A percentile compares a stretch with the other conserved stretches of the same genome.
These are phyloP conservation scores for Calocybe gangraenosa DNA, from an alignment of 768 basidiomycete species.

Conservation along the genomic window DNA sequence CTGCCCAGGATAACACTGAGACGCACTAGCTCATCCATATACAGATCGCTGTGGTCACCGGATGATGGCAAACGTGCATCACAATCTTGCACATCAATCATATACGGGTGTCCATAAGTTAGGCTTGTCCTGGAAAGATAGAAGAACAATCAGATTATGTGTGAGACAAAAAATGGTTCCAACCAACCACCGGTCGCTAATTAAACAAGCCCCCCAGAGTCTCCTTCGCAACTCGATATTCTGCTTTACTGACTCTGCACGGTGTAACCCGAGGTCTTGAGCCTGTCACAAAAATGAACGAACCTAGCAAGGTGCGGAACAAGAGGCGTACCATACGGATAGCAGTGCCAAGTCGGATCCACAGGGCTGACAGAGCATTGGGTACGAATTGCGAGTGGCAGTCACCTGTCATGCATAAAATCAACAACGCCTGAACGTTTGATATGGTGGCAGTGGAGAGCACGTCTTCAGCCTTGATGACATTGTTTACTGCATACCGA, in stretches of 20 bases:
- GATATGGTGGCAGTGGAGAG: constrained; percentile 80
- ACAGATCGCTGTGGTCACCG: constrained; percentile 72
- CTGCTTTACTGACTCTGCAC: constrained; percentile 83
- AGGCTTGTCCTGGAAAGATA: constrained; percentile 63
- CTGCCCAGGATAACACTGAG: constrained; percentile 89
- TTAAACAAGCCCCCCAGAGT: constrained; percentile 92
- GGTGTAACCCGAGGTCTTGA: constrained; percentile 93
- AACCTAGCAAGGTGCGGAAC: background rate
- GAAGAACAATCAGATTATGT: background rate
- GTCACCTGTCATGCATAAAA: constrained; percentile 84
- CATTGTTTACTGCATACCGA: constrained; percentile 77
- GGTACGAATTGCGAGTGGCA: constrained; percentile 89
- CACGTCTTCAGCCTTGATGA: constrained; percentile 89
- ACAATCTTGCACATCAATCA: constrained; percentile 97
- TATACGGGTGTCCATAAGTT: constrained; percentile 88
- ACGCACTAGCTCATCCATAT: constrained; percentile 89
- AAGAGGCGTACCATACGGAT: constrained; percentile 74
- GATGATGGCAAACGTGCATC: constrained; percentile 91
- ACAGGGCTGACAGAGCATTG: constrained; percentile 78
- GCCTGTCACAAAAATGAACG: constrained; percentile 47
- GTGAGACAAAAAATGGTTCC: constrained; percentile 7
- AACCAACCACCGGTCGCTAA: constrained; percentile 86
- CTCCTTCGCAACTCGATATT: constrained; percentile 84
- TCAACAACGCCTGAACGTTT: constrained; percentile 85
- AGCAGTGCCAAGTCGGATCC: constrained; percentile 85